Percentiles rank a stretch among this genome's conserved stretches.
These are phyloP conservation scores for Yarrowia sp. DNA, from an alignment of 805 yeast genomes.

Conservation along the genomic window DNA sequence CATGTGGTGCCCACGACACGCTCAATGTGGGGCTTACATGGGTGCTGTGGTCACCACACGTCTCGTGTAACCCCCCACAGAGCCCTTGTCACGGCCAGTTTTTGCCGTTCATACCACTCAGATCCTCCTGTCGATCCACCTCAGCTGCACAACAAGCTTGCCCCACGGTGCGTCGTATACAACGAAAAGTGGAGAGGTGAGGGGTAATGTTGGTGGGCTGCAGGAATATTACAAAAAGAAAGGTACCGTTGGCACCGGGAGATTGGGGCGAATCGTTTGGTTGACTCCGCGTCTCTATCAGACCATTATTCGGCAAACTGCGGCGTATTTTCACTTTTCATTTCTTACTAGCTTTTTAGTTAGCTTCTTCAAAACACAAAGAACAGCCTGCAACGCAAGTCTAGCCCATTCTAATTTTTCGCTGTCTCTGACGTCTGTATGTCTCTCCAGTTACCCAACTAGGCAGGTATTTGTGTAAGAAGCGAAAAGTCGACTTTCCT, in stretches of 20 bases:
- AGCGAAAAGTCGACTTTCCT: background rate
- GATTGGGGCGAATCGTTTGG: background rate
- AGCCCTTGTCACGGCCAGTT: background rate
- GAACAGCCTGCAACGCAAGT: background rate
- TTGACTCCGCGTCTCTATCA: background rate
- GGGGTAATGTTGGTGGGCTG: background rate
- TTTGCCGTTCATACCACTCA: background rate
- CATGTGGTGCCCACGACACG: background rate
- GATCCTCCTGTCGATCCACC: background rate
- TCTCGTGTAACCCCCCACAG: background rate
- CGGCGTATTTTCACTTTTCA: background rate
- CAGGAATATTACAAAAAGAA: background rate
- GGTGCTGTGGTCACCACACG: background rate
- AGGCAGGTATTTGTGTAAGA: background rate
- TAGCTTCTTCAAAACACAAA: background rate
- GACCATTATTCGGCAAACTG: background rate
- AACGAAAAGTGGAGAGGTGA: background rate
- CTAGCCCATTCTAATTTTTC: background rate
- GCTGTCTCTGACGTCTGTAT: background rate
- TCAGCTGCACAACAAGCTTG: background rate
- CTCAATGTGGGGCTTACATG: background rate
- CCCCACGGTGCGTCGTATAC: conserved; percentile 13
- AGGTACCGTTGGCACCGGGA: background rate
- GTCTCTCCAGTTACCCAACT: background rate
- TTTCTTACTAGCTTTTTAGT: background rate